These are phyloP conservation scores for Lepidium aucheri DNA, from an alignment of 345 rosid species.

Conservation along the genomic window DNA sequence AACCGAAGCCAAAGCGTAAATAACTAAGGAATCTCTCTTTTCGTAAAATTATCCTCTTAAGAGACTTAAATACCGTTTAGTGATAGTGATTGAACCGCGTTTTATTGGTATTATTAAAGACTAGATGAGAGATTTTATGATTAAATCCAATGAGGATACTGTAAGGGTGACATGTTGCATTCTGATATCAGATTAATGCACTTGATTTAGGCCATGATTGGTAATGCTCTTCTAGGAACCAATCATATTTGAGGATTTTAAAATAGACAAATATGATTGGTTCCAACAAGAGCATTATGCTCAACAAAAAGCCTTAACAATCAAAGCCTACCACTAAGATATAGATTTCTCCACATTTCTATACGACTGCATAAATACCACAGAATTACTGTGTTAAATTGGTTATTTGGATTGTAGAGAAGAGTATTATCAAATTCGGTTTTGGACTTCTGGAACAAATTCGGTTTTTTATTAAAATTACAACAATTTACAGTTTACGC, in stretches of 20 bases:
- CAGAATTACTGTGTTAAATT: background rate
- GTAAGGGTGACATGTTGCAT: background rate
- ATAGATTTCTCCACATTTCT: background rate
- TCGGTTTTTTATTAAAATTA: background rate
- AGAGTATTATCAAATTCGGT: background rate
- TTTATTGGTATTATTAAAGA: background rate
- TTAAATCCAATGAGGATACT: background rate
- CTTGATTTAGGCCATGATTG: no score
- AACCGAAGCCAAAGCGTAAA: slow-evolving; percentile 7
- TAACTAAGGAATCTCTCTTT: background rate
- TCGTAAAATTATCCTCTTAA: background rate
- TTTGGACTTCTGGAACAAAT: background rate
- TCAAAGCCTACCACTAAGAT: background rate
- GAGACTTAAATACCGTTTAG: no score
- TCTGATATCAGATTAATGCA: background rate
- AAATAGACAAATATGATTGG: no score
- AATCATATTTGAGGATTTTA: no score
- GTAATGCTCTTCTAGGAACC: no score
- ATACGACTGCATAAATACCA: background rate
- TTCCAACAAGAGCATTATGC: no score
- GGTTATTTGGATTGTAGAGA: background rate
- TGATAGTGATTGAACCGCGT: background rate
- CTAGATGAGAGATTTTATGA: background rate
- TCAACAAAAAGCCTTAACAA: no score
- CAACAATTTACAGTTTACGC: background rate